Conservation (phyloP, 139 green algal species). For the Volvox reticuliferus region DNA sequence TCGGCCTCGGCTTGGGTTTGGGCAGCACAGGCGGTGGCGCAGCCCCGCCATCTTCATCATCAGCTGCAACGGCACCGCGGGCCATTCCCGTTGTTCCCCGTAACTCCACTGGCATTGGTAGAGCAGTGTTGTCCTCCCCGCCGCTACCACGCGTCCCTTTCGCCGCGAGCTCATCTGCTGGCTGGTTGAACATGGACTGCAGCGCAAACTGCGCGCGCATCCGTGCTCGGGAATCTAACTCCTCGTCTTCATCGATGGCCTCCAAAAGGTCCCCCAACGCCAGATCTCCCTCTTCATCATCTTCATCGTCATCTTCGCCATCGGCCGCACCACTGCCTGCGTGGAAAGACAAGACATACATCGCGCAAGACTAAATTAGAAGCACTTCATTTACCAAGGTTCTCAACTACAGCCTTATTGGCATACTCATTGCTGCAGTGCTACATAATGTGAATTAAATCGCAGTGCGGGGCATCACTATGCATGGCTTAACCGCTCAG, state of each 20-base stretch:
- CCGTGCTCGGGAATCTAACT: neutral
- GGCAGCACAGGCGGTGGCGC: conserved; percentile 43
- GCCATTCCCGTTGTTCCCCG: conserved; percentile 28
- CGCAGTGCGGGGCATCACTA: no score
- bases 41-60: conserved; percentile 35
- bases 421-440: no score
- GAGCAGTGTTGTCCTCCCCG: neutral
- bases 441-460: no score
- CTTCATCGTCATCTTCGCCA: neutral
- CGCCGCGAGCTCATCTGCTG: conserved; percentile 33
- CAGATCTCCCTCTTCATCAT: neutral
- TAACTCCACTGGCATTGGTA: neutral
- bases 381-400: no score
- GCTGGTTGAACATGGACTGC: conserved; percentile 46
- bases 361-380: no score
- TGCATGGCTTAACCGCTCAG: no score
- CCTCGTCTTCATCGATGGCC: conserved; percentile 19
- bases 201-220: conserved; percentile 33
- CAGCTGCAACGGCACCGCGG: neutral
- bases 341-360: no score
- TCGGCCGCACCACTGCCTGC: neutral
- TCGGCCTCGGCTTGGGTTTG: neutral
- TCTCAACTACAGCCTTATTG: no score
- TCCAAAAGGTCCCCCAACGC: conserved; percentile 20
- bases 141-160: neutral